phyloP scores from a whole-genome alignment of 495 filamentous ascomycete genomes.

The Bombardia bombarda region DNA sequence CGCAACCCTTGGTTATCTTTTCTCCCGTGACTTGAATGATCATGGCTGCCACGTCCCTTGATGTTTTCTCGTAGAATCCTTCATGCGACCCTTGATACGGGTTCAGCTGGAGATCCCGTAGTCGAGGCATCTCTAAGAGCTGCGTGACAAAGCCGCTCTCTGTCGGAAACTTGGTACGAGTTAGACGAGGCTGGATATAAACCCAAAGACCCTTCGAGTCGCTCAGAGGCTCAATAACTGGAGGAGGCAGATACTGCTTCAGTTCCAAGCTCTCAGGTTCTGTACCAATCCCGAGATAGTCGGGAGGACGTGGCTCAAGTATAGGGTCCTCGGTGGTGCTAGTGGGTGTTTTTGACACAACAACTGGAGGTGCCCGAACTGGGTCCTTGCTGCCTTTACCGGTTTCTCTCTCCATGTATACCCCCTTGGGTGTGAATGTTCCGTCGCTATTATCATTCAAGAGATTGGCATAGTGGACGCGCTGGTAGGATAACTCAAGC shows the following conservation, averaged over 20 bases:
- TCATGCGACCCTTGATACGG: not conserved
- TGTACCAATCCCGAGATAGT: no score
- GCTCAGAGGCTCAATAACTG: not conserved
- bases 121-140: slow-evolving; percentile 6
- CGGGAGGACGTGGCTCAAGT: not conserved
- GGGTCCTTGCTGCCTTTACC: slow-evolving; percentile 7
- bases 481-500: slow-evolving; percentile 1
- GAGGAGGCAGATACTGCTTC: not conserved
- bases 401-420: slow-evolving; percentile 1
- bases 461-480: slow-evolving; percentile 13
- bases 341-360: slow-evolving; percentile 10
- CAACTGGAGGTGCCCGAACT: slow-evolving; percentile 6
- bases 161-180: not conserved
- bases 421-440: slow-evolving; percentile 20
- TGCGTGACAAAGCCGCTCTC: slow-evolving; percentile 4
- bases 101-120: slow-evolving; percentile 13
- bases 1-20: slow-evolving; percentile 5
- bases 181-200: slow-evolving; percentile 4
- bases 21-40: slow-evolving; percentile 22
- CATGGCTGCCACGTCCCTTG: slow-evolving; percentile 18
- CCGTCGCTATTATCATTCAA: slow-evolving; percentile 33
- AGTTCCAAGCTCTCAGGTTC: no score
- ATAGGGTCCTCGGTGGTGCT: not conserved
- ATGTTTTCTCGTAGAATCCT: slow-evolving; percentile 7
- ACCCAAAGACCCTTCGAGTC: slow-evolving; percentile 4